Evolutionary conservation across 352 stramenopile genomes (phyloP), one percentile per base, ranked within the genome.

Genomic region (Saprolegnia diclina): DNA sequence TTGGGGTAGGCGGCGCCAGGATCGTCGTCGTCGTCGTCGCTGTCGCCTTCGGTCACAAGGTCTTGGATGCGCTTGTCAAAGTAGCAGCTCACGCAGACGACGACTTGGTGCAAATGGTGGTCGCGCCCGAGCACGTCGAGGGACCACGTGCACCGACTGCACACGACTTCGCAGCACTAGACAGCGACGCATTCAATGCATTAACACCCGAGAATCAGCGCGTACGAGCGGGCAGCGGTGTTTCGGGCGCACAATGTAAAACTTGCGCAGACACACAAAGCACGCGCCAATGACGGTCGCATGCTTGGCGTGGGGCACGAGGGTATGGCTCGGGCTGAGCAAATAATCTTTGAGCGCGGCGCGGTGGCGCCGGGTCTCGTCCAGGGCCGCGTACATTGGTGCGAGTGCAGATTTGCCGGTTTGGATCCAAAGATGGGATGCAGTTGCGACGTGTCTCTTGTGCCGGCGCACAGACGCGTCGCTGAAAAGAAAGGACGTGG

Each of bases 151-250:
- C 85, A 92, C 64, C 79, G 80, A 67, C 80, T 91, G 78, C 85
- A 92, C 24, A 92, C 82, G 32, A 92, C 77, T 64, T 91, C 82
- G 4, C 85, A 82, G 45, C 85, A 92, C 81, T 89, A 59, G 35
- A 40, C 13, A 11, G 9, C 24, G 9, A 26, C 52, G 38, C 14
- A 45, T 57, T 57, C 22, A 16, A 38, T 7, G 7, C 7, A 57
- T 13, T 16, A 16, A 57, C 16, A 57, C 22, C n/a, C n/a, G n/a
- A n/a, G n/a, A n/a, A n/a, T n/a, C n/a, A n/a, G n/a, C n/a, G n/a
- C n/a, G 35, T 16, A 59, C 52, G 5, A 69, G 35, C 19, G 55
- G 32, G 19, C 63, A 69, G n/a, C 46, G 63, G 44, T 69, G 63
- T 64, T 69, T 69, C 18, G 32, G 63, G 4, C 63, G 63, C 22